A percentile compares a stretch with the other conserved stretches of the same genome.
phyloP scores from a whole-genome alignment of 768 basidiomycete species.

The Grammothele lineata region DNA sequence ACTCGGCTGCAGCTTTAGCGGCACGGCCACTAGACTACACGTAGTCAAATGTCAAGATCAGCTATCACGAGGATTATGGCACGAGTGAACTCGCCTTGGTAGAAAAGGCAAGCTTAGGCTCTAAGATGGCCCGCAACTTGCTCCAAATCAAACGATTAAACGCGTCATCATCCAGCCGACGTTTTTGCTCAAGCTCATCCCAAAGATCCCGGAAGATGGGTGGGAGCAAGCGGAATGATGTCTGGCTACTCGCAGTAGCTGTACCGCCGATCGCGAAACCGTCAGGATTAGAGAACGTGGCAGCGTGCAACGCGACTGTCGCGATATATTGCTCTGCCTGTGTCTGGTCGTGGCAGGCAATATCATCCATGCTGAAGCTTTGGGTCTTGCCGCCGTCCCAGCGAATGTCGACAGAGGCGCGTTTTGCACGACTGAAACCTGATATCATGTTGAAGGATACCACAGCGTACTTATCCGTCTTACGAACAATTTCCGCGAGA shows the following conservation, averaged over 20 bases:
- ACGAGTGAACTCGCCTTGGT: conserved; percentile 35
- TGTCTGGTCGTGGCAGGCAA: conserved; percentile 69
- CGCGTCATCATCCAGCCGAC: conserved; percentile 57
- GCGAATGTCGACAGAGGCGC: conserved; percentile 66
- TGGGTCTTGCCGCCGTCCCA: conserved; percentile 62
- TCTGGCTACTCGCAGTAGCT: conserved; percentile 42
- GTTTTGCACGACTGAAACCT: conserved; percentile 66
- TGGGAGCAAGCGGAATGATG: conserved; percentile 79
- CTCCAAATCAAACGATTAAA: conserved; percentile 71
- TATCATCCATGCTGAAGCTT: conserved; percentile 79
- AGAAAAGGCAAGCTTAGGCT: conserved; percentile 46
- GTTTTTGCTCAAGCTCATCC: conserved; percentile 74
- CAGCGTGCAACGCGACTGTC: conserved; percentile 75
- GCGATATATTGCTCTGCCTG: conserved; percentile 93
- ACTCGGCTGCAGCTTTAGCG: conserved; percentile 6
- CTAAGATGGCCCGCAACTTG: conserved; percentile 59
- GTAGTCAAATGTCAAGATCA: not conserved
- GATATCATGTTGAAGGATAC: conserved; percentile 65
- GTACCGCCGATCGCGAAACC: conserved; percentile 59
- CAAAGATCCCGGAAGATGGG: conserved; percentile 83
- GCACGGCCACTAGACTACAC: conserved; percentile 3
- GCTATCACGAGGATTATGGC: no score
- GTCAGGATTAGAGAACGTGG: conserved; percentile 59
- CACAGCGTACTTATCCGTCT: conserved; percentile 70
- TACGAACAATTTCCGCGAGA: conserved; percentile 63